Evolutionary conservation across 352 stramenopile species (phyloP).

Genomic region (Phytophthora cryptogea): DNA sequence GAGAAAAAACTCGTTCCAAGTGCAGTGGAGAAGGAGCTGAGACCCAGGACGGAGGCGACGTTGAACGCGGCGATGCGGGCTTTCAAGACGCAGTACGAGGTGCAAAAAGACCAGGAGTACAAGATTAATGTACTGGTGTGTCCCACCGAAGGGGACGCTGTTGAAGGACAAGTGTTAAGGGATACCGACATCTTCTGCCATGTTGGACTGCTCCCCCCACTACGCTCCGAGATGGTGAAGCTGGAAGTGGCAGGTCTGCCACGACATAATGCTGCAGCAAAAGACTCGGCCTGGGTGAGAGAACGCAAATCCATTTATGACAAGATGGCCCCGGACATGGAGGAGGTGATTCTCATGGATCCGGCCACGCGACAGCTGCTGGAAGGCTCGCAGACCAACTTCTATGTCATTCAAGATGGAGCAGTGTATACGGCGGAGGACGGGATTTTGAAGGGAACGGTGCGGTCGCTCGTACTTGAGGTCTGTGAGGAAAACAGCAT

Average conservation of each 20-base stretch:
- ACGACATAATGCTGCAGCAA: slow-evolving; percentile 72
- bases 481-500: slow-evolving; percentile 59
- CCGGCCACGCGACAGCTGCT: slow-evolving; percentile 53
- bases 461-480: slow-evolving; percentile 75
- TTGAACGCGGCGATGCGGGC: slow-evolving; percentile 69
- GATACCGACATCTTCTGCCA: slow-evolving; percentile 72
- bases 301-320: slow-evolving; percentile 82
- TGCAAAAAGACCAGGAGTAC: slow-evolving; percentile 66
- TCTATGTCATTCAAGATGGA: slow-evolving; percentile 65
- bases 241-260: slow-evolving; percentile 69
- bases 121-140: slow-evolving; percentile 86
- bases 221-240: slow-evolving; percentile 69
- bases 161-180: slow-evolving; percentile 23
- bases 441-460: slow-evolving; percentile 77
- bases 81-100: slow-evolving; percentile 53
- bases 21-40: slow-evolving; percentile 49
- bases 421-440: slow-evolving; percentile 68
- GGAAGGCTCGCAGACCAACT: slow-evolving; percentile 88
- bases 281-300: slow-evolving; percentile 78
- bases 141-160: slow-evolving; percentile 23
- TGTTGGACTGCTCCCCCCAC: slow-evolving; percentile 65
- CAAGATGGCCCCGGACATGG: slow-evolving; percentile 58
- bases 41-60: slow-evolving; percentile 62
- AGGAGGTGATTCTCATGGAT: slow-evolving; percentile 89
- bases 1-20: slow-evolving; percentile 24